Evolutionary conservation across 2,329 filamentous ascomycete species (phyloP), one percentile per base, ranked within the genome.

Genomic region (Penicillium sp.): DNA sequence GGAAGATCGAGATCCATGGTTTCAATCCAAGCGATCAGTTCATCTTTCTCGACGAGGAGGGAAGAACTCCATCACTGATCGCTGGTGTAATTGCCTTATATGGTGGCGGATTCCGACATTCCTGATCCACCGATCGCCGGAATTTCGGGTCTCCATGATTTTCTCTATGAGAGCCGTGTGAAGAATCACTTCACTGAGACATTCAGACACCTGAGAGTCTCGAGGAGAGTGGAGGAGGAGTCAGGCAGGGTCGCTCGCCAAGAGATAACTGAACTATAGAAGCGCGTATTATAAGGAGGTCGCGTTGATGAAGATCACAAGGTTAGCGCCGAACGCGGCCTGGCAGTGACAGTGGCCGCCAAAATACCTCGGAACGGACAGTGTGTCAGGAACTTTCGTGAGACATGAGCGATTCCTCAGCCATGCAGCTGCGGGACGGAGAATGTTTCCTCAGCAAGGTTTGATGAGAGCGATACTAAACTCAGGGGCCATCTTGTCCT

Each of bases 81-180:
- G 52, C 52, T 55, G 52, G 38, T 17, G 19, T 23, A 49, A 35
- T 57, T 57, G 30, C 55, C 46, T 30, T 26, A n/a, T 21, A 31
- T 49, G 54, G 54, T 31, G 41, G 19, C 30, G 45, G 23, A 47
- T 26, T 13, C 54, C 46, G 46, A 41, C 46, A 8, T 13, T 41
- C 23, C 41, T 41, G 54, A 41, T 56, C 54, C 45, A 49, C 54
- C 35, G 54, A 57, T 57, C 55, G 55, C 55, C 55, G 15, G 35
- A 44, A 29, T 35, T 38, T 17, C 46, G 8, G 54, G 3, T 23
- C 49, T 7, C 35, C 46, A 21, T 47, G 45, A 41, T 57, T 41
- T 31, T 48, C 55, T 54, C 51, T 45, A 31, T 46, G 38, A 46
- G 7, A 13, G 13, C 15, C 19, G 23, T 13, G 3, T 26, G 21